Evolutionary conservation across 805 yeast species (phyloP), one percentile per base, ranked within the genome.

Genomic region (Yamadazyma philogaea): DNA sequence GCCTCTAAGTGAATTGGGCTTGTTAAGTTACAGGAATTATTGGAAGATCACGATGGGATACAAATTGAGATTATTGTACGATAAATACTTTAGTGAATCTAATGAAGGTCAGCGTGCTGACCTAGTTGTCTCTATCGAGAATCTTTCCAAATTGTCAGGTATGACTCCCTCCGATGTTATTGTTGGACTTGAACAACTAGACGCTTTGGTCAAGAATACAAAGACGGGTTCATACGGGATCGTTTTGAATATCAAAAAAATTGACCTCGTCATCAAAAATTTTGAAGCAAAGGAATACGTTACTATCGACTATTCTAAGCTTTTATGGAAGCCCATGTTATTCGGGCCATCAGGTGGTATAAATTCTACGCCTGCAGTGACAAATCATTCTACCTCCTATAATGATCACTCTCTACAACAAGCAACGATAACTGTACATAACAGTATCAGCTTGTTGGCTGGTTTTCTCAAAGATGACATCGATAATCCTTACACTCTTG

Each of bases 331-430:
- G 52, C 89, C 90, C 1, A 74, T 86, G 62, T 74, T 86, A n/a
- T 75, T 80, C 53, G 95, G 95, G 0, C 91, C 93, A 0, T 82
- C 90, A 0, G 88, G 93, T 17, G 96, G 95, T 11, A 82, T 87
- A 27, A 84, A 84, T 53, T 78, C 84, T 0, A 79, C 78, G 0
- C 72, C 78, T n/a, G 40, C 45, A 1, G 6, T 38, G 2, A 33
- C 12, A 28, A 19, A 21, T 7, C 26, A 17, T n/a, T 30, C 15
- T 3, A 20, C n/a, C 15, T 12, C 35, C n/a, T 19, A 30, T n/a
- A 1, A 57, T 56, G 63, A 66, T 63, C 27, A 35, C 26, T 20
- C 34, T 41, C 16, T 28, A 30, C 24, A 39, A 39, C 19, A 38
- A 22, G n/a, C 39, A 5, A 14, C 34, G 19, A 20, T 45, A 15